Evolutionary conservation across 2,329 filamentous ascomycete genomes (phyloP), one percentile per base, ranked within the genome.

Genomic region (Bipolaris bicolor): DNA sequence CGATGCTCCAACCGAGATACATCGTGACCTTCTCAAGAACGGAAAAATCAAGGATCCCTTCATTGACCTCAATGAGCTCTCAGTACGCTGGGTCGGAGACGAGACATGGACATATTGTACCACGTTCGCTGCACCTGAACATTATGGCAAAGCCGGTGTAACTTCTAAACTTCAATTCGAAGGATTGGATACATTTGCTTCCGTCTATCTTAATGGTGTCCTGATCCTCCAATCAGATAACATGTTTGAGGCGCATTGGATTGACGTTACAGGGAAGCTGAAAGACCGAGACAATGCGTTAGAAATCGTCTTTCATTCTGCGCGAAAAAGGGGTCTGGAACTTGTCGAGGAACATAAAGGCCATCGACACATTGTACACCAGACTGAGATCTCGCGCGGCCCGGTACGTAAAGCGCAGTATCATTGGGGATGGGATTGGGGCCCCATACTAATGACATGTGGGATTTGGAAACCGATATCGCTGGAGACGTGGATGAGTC

Each of bases 401-500:
- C 84, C 83, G 66, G 78, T 84, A 64, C 52, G 85, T 74, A 82
- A 82, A 62, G 79, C 79, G 16, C 80, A 82, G 53, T 82, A 81
- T 57, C 79, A 82, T 58, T 82, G 74, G 75, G 79, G 80, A 3
- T 82, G 80, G 80, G 80, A 82, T 34, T 82, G 80, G 80, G 80
- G 80, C 7, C 80, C 80, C 22, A 73, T 81, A 3, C 67, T 82
- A 16, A 78, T 77, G 52, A 79, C 79, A 5, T 80, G 79, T 57
- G 79, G 80, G 5, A 79, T 79, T 15, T 94, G 90, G 90, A 82
- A 88, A 58, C 86, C 88, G 1, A 83, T 93, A 29, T 83, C 84
- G 45, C 82, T 94, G 2, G 90, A 93, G 65, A 81, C 89, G 1
- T 93, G 88, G 70, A 79, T 85, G 10, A 83, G 87, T 5, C 82